Percentiles rank a stretch among this genome's conserved stretches.
These are phyloP conservation scores for Termitomyces sp. DNA, from an alignment of 768 basidiomycete genomes.

Conservation along the genomic window DNA sequence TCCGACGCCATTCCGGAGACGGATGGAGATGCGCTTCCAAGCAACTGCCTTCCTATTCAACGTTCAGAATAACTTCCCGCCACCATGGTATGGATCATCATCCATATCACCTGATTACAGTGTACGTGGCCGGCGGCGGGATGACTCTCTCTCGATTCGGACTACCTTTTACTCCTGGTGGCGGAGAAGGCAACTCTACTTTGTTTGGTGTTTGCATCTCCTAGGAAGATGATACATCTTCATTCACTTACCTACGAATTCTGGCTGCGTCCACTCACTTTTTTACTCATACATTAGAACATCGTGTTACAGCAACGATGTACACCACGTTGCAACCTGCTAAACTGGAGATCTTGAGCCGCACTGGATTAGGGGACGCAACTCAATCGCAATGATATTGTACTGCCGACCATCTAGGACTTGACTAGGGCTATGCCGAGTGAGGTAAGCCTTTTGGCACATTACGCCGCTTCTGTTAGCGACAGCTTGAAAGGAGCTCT, in stretches of 20 bases:
- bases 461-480: background rate
- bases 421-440: background rate
- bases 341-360: background rate
- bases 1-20: background rate
- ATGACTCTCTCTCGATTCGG: background rate
- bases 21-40: background rate
- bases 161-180: background rate
- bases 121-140: background rate
- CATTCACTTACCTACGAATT: background rate
- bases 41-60: background rate
- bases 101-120: background rate
- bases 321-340: background rate
- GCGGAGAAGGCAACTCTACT: background rate
- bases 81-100: background rate
- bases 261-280: background rate
- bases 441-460: slow-evolving; percentile 1
- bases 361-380: background rate
- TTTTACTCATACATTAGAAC: background rate
- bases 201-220: background rate
- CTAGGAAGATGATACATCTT: background rate
- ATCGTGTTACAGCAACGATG: background rate
- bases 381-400: background rate
- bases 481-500: background rate
- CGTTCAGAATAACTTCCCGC: slow-evolving; percentile 1
- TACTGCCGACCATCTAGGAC: background rate